Evolutionary conservation across 116 monocot species (phyloP).

Genomic region (Zostera marina): DNA sequence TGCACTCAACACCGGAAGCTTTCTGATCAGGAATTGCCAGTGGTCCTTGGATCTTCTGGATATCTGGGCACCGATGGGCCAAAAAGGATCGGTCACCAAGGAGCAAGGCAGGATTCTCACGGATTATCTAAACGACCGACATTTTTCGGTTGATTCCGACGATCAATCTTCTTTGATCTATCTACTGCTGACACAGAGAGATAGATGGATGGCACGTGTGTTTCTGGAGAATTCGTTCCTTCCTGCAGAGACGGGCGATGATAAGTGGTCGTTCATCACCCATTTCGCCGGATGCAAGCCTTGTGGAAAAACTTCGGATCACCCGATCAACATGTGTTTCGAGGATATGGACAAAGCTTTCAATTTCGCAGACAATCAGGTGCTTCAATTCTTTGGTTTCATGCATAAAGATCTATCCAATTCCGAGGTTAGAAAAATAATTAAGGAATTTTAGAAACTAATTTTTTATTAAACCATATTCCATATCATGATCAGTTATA

Average conservation of each 20-base stretch:
- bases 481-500: no score
- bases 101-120: conserved; percentile 36
- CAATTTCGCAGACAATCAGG: conserved; percentile 63
- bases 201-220: conserved; percentile 29
- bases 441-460: conserved; percentile 10
- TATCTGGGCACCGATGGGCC: conserved; percentile 57
- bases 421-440: conserved; percentile 32
- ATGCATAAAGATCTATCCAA: conserved; percentile 26
- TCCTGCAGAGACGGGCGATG: conserved; percentile 44
- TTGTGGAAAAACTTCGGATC: conserved; percentile 53
- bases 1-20: conserved; percentile 50
- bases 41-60: conserved; percentile 51
- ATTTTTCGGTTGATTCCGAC: conserved; percentile 43
- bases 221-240: conserved; percentile 54
- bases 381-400: conserved; percentile 39
- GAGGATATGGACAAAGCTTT: conserved; percentile 61
- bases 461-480: no score
- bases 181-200: conserved; percentile 29
- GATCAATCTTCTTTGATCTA: conserved; percentile 64
- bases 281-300: conserved; percentile 71
- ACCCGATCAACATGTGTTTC: conserved; percentile 43
- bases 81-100: conserved; percentile 29
- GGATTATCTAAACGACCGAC: conserved; percentile 35
- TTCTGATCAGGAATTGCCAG: conserved; percentile 45
- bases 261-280: conserved; percentile 55